Conservation (phyloP, 2,329 filamentous ascomycete genomes). For the Paramyrothecium roridum region DNA sequence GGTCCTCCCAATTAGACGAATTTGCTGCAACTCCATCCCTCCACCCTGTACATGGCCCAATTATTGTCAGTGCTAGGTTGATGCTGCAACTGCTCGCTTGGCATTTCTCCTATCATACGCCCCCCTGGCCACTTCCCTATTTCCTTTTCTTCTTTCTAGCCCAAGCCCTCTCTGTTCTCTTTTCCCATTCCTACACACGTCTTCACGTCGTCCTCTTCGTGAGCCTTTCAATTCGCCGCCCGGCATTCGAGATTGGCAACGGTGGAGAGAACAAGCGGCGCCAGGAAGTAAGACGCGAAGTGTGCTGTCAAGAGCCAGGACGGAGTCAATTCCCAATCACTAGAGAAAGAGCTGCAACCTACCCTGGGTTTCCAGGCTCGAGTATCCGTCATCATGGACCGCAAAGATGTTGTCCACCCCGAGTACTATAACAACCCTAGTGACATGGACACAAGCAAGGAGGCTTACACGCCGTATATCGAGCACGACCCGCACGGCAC, state of each 20-base stretch:
- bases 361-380: not conserved
- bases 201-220: not conserved
- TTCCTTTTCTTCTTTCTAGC: not conserved
- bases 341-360: too few relatives aligned
- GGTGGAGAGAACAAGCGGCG: too few relatives aligned
- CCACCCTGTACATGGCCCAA: too few relatives aligned
- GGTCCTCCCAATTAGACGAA: too few relatives aligned
- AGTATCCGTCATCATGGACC: not conserved
- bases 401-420: not conserved
- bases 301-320: too few relatives aligned
- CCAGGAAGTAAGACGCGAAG: not conserved
- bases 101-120: too few relatives aligned
- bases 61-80: too few relatives aligned
- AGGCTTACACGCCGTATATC: not conserved
- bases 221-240: too few relatives aligned
- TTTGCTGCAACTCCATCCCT: too few relatives aligned
- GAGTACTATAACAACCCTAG: not conserved
- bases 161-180: not conserved
- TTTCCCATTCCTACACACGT: not conserved
- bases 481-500: not conserved
- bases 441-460: conserved; percentile 1
- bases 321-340: too few relatives aligned
- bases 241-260: too few relatives aligned
- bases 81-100: too few relatives aligned
- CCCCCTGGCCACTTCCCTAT: not conserved